These are phyloP conservation scores for Sherardia arvensis DNA, from an alignment of 257 asterid species.

Conservation along the genomic window DNA sequence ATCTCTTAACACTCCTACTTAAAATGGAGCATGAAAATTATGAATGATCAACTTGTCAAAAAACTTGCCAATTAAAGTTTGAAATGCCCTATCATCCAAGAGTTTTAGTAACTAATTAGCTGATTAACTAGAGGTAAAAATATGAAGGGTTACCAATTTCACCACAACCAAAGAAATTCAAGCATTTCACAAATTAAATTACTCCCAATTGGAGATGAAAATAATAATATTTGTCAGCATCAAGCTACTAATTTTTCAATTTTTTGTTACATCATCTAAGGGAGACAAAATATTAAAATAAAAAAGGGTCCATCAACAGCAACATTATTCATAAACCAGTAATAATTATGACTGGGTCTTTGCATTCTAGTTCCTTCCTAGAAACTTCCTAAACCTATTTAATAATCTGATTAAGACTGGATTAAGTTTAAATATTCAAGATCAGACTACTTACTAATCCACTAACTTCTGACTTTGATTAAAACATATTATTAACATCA, in stretches of 20 bases:
- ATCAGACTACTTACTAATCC: neutral
- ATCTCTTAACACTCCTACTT: no score
- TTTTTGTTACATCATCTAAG: neutral
- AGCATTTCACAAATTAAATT: no score
- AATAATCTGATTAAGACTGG: neutral
- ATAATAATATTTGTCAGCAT: neutral
- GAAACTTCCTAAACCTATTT: neutral
- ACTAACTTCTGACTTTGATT: constrained; percentile 5
- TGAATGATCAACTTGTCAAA: no score
- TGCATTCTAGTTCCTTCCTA: constrained; percentile 1
- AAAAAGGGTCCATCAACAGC: neutral
- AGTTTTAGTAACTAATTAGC: no score
- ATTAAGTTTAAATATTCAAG: neutral
- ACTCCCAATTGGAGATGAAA: neutral
- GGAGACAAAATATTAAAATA: neutral
- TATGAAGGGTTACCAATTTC: no score
- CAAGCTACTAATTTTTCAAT: neutral
- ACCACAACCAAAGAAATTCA: no score
- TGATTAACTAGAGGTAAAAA: no score
- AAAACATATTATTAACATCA: neutral
- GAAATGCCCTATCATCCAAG: no score
- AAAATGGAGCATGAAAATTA: no score
- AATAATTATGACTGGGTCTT: neutral
- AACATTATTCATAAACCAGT: no score
- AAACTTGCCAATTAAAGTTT: no score